Evolutionary conservation across 371 early-diverging fungal genomes (phyloP), one percentile per base, ranked within the genome.

Genomic region (Mucor lusitanicus): DNA sequence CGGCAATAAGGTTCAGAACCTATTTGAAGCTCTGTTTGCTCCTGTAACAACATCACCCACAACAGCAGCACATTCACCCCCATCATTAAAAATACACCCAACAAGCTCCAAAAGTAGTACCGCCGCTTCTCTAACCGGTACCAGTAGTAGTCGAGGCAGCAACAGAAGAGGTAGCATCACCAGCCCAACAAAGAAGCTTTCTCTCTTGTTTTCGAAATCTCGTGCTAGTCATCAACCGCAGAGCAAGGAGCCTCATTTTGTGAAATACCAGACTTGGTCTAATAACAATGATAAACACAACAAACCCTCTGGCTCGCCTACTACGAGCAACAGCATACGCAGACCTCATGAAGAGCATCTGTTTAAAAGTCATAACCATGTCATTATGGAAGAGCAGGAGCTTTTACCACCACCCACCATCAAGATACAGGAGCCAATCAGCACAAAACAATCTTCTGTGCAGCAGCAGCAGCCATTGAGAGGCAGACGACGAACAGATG

Each of bases 211-310:
- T 23, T 56, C 64, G 8, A 67, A 67, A 46, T n/a, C 46, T 3
- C 62, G 50, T 25, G 32, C 46, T 48, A 37, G 46, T 6, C 46
- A 66, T 33, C 32, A 42, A 12, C 33, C 37, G 21, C n/a, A 57
- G 21, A 63, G 48, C 8, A 62, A 62, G 3, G 67, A 65, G 6
- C 67, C 71, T 6, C 71, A 71, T 46, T 71, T 39, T 56, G 67
- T 71, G 0, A 71, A 71, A 46, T 71, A 58, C 32, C 66, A 71
- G 54, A 66, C 67, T 44, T 71, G 71, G 71, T 71, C 67, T 0
- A 66, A 19, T 27, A 30, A 65, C 53, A 58, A 27, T 48, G 57
- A 61, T 42, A 33, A 25, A 28, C 55, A 55, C 7, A 56, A 63
- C 25, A 17, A 6, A 54, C 42, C 55, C 15, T 55, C 62, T 33